These are phyloP conservation scores for Rhynchosporium agropyri DNA, from an alignment of 2,329 filamentous ascomycete genomes.

Conservation along the genomic window DNA sequence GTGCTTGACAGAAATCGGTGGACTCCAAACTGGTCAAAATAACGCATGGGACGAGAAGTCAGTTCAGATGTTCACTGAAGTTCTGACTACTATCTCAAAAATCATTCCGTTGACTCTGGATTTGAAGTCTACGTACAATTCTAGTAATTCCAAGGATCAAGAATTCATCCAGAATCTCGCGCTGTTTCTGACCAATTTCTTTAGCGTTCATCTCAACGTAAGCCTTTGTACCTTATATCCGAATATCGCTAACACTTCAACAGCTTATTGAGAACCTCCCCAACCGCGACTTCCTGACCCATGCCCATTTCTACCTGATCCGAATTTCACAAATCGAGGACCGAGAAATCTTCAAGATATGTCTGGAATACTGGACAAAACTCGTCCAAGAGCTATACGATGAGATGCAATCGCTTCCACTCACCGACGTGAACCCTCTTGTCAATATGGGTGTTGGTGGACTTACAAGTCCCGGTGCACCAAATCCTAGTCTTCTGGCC, in stretches of 20 bases:
- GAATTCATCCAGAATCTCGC: constrained; percentile 98
- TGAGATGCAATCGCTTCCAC: constrained; percentile 95
- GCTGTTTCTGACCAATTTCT: constrained; percentile 96
- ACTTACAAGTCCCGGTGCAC: constrained; percentile 77
- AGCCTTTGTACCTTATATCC: constrained; percentile 35
- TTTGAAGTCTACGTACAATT: constrained; percentile 86
- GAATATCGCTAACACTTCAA: constrained; percentile 30
- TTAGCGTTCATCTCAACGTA: constrained; percentile 86
- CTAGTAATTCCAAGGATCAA: constrained; percentile 90
- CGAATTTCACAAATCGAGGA: constrained; percentile 98
- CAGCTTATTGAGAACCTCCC: constrained; percentile 93
- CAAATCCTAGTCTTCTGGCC: constrained; percentile 79
- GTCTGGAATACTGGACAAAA: constrained; percentile 98
- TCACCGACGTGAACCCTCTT: constrained; percentile 89
- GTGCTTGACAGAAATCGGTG: constrained; percentile 95
- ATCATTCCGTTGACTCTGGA: constrained; percentile 92
- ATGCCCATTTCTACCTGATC: constrained; percentile 97
- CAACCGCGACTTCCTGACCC: constrained; percentile 90
- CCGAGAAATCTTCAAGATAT: constrained; percentile 99
- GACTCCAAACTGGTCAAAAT: constrained; percentile 77
- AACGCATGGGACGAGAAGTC: constrained; percentile 92
- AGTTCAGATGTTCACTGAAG: constrained; percentile 98
- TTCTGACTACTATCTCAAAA: constrained; percentile 85
- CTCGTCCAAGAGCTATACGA: constrained; percentile 97
- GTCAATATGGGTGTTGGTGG: constrained; percentile 74